Base-by-base conservation (phyloP, 148 eudicot genomes). In the Chenopodium quinoa region DNA sequence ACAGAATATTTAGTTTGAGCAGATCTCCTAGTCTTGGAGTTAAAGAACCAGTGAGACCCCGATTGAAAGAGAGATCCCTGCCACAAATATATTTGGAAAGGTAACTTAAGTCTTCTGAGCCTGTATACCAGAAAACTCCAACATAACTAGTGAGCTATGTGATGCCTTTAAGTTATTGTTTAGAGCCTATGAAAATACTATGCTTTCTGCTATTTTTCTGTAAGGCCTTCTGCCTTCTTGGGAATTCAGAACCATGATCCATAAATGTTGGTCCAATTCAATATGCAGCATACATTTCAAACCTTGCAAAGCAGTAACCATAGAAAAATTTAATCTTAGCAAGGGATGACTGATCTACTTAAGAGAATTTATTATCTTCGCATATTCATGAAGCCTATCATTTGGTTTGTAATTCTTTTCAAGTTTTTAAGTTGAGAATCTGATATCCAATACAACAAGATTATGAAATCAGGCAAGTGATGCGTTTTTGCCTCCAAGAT, bases 31-130 rank as follows among this genome's bases (percentile, higher is more conserved):
- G 76, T 65, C 87, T 80, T 9, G 97, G 90, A 80, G 97, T 82
- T 63, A 95, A 77, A 32, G 97, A 47, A 79, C 98, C 97, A 22
- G 88, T 90, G 48, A 95, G 97, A 71, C 91, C 91, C 71, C 79
- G 86, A 67, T 95, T 95, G 84, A 85, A 93, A 16, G 97, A 93
- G 70, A 95, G 90, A 63, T 93, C 98, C 88, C 98, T 95, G 92
- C 84, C 84, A 75, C 31, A 73, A 37, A 79, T 62, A 13, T 4
- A 19, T 64, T 63, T 9, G 10, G 68, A 29, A 79, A 25, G 32
- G 76, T 54, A 4, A 52, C 20, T 73, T n/a, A 19, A 11, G 56
- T 73, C 16, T 23, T 37, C 44, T 71, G n/a, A 25, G 40, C 37
- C 27, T 1, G 32, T n/a, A 22, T 31, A 67, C 48, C 70, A 52